Evolutionary conservation across 2,329 filamentous ascomycete species (phyloP), one percentile per base, ranked within the genome.

Genomic region (Aspergillus clavatus): DNA sequence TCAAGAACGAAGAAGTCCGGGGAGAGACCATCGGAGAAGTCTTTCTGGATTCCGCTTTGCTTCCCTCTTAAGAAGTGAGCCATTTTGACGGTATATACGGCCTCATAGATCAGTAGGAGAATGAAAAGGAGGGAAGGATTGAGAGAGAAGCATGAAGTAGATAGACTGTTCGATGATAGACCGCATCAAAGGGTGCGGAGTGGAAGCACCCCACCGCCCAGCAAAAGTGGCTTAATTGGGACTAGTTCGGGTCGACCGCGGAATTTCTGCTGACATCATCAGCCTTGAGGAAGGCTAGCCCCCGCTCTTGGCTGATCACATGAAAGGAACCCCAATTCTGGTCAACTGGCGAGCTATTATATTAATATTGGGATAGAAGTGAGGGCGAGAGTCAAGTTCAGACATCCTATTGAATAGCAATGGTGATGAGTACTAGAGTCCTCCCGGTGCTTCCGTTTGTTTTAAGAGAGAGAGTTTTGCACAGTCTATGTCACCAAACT

Each of bases 31-130:
- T 83, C 83, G 42, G 90, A 95, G 55, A 98, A 79, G 72, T 97
- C 93, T 70, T 85, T 87, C 65, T 89, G 86, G 58, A 98, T 86
- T 61, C 93, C 93, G 46, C 89, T 82, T 77, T 97, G 93, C 77
- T 95, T 96, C 58, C 87, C 86, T 65, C 93, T 80, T 52, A 98
- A 74, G 65, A 97, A 91, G 59, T 86, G 82, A 44, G 90, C 83
- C 90, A 96, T 96, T 46, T 57, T 57, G 44, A 23, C 29, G 29
- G 35, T 33, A 26, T 40, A 6, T 31, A 38, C 24, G 27, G 48
- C 36, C 41, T 24, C 16, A n/a, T 23, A 23, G 26, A 42, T 11
- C 33, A 48, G 42, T 40, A 18, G 3, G 37, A 29, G 22, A 43
- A 36, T 31, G 38, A 38, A 39, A 24, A 33, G 28, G 45, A 39